A percentile compares a stretch with the other conserved stretches of the same genome.
Evolutionary conservation across 192 early-diverging fungal species (phyloP).

Genomic region (Coemansia sp.): DNA sequence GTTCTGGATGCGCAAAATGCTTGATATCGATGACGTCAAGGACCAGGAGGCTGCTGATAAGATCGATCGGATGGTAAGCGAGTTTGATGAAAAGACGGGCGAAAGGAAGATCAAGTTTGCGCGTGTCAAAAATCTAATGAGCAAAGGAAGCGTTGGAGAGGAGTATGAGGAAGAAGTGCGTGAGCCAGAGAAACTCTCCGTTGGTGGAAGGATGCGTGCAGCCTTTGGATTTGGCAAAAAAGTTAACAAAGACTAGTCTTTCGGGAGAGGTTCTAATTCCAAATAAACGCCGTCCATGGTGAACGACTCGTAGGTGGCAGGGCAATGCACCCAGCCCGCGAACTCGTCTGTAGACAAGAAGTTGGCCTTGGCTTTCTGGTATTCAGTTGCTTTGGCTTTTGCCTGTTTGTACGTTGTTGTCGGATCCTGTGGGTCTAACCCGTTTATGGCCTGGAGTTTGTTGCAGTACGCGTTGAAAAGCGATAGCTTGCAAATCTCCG

Average conservation of each 20-base stretch:
- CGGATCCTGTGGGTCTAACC: neutral
- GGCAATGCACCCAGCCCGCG: constrained; percentile 32
- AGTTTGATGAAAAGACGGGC: constrained; percentile 23
- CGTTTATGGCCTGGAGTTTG: neutral
- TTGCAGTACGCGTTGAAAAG: constrained; percentile 12
- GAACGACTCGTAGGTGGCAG: constrained; percentile 27
- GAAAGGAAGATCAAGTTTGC: constrained; percentile 37
- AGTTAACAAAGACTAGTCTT: neutral
- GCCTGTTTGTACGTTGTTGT: constrained; percentile 25
- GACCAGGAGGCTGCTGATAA: constrained; percentile 17
- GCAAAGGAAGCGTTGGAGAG: neutral
- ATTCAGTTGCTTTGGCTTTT: constrained; percentile 28
- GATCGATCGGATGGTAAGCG: constrained; percentile 22
- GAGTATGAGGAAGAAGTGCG: neutral
- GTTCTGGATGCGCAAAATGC: constrained; percentile 20
- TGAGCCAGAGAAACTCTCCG: constrained; percentile 15
- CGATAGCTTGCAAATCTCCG: constrained; percentile 45
- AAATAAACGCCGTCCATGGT: constrained; percentile 4
- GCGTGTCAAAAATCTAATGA: constrained; percentile 27
- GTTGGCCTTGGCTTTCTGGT: constrained; percentile 24
- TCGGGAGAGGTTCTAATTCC: neutral
- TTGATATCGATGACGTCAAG: constrained; percentile 14
- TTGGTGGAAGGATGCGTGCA: constrained; percentile 44
- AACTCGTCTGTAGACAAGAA: constrained; percentile 23
- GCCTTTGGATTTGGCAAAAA: constrained; percentile 28